A percentile compares a stretch with the other conserved stretches of the same genome.
Conservation (phyloP, 106 monocot genomes). For the Apostasia ramifera region DNA sequence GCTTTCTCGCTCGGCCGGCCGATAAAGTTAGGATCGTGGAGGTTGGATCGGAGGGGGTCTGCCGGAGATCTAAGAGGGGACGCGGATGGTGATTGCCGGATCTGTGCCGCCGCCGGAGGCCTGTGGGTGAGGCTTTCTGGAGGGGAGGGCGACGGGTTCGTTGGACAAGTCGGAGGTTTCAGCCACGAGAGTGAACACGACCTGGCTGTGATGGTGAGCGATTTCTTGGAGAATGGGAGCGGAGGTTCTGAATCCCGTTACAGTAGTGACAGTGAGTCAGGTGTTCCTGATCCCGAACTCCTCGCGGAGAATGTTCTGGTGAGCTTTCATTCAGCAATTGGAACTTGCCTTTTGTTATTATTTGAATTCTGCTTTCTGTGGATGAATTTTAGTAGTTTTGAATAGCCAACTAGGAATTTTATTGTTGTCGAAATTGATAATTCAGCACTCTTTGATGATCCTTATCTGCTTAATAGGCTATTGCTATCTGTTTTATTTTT, state of each 20-base stretch:
- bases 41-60: conserved; percentile 3
- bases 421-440: no score
- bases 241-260: conserved; percentile 36
- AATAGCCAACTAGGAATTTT: no score
- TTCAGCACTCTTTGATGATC: no score
- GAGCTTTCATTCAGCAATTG: conserved; percentile 3
- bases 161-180: conserved; percentile 39
- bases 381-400: not conserved
- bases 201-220: conserved; percentile 79
- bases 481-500: no score
- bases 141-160: conserved; percentile 16
- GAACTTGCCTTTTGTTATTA: not conserved
- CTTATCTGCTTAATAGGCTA: no score
- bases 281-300: conserved; percentile 47
- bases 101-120: conserved; percentile 26
- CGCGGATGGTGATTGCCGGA: conserved; percentile 23
- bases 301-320: conserved; percentile 68
- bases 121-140: conserved; percentile 1
- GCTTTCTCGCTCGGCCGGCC: conserved; percentile 1
- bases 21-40: conserved; percentile 11
- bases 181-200: conserved; percentile 95
- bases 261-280: conserved; percentile 83
- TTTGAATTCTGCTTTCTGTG: not conserved
- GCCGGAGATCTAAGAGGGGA: conserved; percentile 1
- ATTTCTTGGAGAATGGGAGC: conserved; percentile 86